These are phyloP conservation scores for Phytophthora sp. DNA, from an alignment of 352 stramenopile genomes.

Conservation along the genomic window DNA sequence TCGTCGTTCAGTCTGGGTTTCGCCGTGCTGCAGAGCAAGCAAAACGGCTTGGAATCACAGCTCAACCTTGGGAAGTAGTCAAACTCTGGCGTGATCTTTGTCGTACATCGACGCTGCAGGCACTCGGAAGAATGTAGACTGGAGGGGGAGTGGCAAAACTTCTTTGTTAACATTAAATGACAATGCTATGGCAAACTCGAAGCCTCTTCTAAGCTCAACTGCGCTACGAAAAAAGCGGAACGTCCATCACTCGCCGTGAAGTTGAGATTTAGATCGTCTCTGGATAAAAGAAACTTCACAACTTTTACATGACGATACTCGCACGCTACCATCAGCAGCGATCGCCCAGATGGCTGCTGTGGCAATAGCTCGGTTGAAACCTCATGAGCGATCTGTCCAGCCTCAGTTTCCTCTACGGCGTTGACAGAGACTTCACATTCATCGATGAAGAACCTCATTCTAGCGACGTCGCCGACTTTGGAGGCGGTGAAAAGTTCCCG, in stretches of 20 bases:
- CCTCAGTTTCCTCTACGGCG: constrained; percentile 16
- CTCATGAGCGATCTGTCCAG: not conserved
- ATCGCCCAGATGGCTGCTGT: not conserved
- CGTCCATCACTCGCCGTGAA: constrained; percentile 13
- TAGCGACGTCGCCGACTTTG: constrained; percentile 26
- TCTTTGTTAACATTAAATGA: constrained; percentile 2
- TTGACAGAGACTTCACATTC: constrained; percentile 50
- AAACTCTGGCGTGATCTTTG: constrained; percentile 71
- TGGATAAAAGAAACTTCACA: constrained; percentile 34
- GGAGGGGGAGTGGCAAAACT: constrained; percentile 5
- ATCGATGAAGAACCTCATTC: constrained; percentile 41
- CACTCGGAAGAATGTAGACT: constrained; percentile 1
- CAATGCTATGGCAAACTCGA: constrained; percentile 4
- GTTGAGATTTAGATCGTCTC: constrained; percentile 23
- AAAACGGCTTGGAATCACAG: constrained; percentile 37
- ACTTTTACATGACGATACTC: constrained; percentile 9
- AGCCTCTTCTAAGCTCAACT: constrained; percentile 1
- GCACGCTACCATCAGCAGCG: constrained; percentile 42
- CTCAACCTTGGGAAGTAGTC: constrained; percentile 49
- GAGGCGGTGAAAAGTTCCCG: constrained; percentile 30
- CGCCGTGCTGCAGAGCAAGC: constrained; percentile 51
- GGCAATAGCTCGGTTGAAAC: not conserved
- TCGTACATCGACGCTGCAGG: constrained; percentile 48
- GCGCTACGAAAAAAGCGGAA: constrained; percentile 22
- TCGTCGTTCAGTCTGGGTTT: constrained; percentile 36